phyloP scores from a whole-genome alignment of 352 stramenopile genomes.

The Phytophthora pinifolia region DNA sequence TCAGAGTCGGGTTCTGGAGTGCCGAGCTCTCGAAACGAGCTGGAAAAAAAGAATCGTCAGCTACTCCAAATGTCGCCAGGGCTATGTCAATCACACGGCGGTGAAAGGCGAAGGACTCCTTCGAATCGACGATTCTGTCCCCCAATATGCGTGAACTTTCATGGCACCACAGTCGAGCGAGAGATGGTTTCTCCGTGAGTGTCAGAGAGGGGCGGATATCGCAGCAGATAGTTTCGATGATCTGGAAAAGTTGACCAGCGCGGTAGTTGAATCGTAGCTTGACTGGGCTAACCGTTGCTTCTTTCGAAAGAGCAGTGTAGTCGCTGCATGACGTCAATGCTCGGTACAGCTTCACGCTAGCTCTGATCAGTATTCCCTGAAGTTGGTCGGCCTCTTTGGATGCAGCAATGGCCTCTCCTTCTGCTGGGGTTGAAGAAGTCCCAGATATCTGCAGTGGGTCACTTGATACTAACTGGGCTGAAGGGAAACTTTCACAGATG shows the following conservation, averaged over 20 bases:
- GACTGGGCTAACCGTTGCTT: conserved; percentile 10
- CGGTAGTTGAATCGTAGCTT: conserved; percentile 65
- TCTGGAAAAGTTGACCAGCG: conserved; percentile 36
- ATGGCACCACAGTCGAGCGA: conserved; percentile 75
- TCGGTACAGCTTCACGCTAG: conserved; percentile 55
- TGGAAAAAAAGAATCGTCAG: conserved; percentile 42
- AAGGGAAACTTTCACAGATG: conserved; percentile 44
- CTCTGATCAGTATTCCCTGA: conserved; percentile 45
- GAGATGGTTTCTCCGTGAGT: conserved; percentile 43
- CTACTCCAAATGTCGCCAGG: conserved; percentile 42
- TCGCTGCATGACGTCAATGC: conserved; percentile 37
- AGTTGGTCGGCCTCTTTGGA: conserved; percentile 42
- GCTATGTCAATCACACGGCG: conserved; percentile 48
- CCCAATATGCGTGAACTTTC: conserved; percentile 56
- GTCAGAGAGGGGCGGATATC: conserved; percentile 33
- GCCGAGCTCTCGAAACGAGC: conserved; percentile 7
- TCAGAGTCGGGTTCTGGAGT: conserved; percentile 21
- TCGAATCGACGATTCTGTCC: conserved; percentile 44
- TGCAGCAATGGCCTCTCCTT: not conserved
- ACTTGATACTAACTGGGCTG: not conserved
- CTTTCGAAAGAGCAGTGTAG: conserved; percentile 21
- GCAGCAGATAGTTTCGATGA: conserved; percentile 50
- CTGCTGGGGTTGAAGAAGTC: not conserved
- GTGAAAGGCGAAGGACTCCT: conserved; percentile 44
- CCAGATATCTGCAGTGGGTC: not conserved